Base-by-base conservation (phyloP, 1,284 basidiomycete genomes). In the Moniliophthora roreri region DNA sequence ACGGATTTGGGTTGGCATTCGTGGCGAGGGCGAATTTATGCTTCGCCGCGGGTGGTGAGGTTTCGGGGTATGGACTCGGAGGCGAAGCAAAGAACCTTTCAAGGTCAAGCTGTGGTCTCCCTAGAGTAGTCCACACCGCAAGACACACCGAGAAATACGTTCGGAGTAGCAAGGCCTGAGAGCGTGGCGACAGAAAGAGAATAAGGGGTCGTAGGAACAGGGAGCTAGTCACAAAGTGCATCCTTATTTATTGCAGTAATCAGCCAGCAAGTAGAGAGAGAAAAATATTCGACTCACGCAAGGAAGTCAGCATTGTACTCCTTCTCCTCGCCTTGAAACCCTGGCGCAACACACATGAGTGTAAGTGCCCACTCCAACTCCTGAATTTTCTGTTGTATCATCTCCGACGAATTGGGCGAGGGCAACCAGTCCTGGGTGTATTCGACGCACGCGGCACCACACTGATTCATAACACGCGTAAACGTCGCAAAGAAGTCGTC, bases 211-310 rank as follows among this genome's bases (percentile, higher is more conserved):
- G 69, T 18, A 81, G 62, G 60, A 82, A 82, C 24, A 80, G 60
- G 8, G 75, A 75, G 18, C 79, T 80, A 0, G 81, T 84, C 46
- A 82, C 75, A 21, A 80, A 59, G 55, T 82, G 81, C 75, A 81
- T 77, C 10, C 81, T 82, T 46, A 24, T 39, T 13, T 9, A 50
- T 48, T 26, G 20, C 26, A 20, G 41, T 44, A 11, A 6, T 32
- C 28, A 6, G 7, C 28, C 10, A 45, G 40, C 40, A 40, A 20
- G 41, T 23, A 52, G 34, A 24, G 28, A 23, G 4, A 24, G 9
- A 21, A 20, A 40, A 40, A 23, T 41, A 26, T 36, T 16, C 24
- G 28, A 67, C 78, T 60, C 52, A 81, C 80, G 73, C 45, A 66
- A 77, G 74, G 59, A 81, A 82, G 59, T 81, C 76, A 0, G 77